phyloP scores from a whole-genome alignment of 2,329 filamentous ascomycete species.

The Aureobasidium sp. region DNA sequence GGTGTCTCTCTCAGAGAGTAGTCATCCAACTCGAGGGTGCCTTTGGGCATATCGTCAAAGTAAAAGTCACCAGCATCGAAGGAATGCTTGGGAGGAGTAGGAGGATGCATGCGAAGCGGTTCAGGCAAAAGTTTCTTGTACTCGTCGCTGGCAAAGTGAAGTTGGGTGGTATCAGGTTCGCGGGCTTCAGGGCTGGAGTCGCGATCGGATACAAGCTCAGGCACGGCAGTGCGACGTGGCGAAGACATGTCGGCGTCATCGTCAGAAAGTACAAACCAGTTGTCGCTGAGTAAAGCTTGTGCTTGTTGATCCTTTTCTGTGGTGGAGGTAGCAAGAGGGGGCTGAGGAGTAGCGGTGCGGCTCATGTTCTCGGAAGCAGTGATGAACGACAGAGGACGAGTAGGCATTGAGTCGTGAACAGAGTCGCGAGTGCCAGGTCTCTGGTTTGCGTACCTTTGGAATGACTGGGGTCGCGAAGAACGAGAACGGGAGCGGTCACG shows the following conservation, averaged over 20 bases:
- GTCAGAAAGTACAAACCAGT: slow-evolving; percentile 39
- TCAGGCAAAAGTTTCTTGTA: slow-evolving; percentile 29
- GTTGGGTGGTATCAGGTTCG: slow-evolving; percentile 8
- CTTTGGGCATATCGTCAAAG: slow-evolving; percentile 17
- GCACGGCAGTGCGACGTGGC: slow-evolving; percentile 19
- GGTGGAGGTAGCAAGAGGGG: slow-evolving; percentile 19
- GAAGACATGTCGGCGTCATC: slow-evolving; percentile 24
- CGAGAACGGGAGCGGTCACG: slow-evolving; percentile 15
- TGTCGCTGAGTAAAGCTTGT: slow-evolving; percentile 37
- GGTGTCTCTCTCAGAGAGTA: slow-evolving; percentile 14
- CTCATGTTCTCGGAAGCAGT: slow-evolving; percentile 6
- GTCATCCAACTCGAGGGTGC: slow-evolving; percentile 17
- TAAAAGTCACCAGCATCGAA: slow-evolving; percentile 4
- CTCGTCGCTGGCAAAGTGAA: slow-evolving; percentile 13
- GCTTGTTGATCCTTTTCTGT: slow-evolving; percentile 25
- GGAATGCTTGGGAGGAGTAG: slow-evolving; percentile 30
- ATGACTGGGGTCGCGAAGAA: slow-evolving; percentile 16
- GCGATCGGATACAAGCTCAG: slow-evolving; percentile 22
- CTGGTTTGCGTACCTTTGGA: slow-evolving; percentile 6
- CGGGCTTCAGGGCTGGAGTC: slow-evolving; percentile 21
- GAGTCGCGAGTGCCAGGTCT: neutral
- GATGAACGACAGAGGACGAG: slow-evolving; percentile 14
- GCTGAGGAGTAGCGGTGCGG: slow-evolving; percentile 8
- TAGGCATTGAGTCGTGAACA: slow-evolving; percentile 17
- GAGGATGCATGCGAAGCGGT: slow-evolving; percentile 44